Evolutionary conservation across 768 basidiomycete genomes (phyloP), one percentile per base, ranked within the genome.

Genomic region (Suillus discolor): DNA sequence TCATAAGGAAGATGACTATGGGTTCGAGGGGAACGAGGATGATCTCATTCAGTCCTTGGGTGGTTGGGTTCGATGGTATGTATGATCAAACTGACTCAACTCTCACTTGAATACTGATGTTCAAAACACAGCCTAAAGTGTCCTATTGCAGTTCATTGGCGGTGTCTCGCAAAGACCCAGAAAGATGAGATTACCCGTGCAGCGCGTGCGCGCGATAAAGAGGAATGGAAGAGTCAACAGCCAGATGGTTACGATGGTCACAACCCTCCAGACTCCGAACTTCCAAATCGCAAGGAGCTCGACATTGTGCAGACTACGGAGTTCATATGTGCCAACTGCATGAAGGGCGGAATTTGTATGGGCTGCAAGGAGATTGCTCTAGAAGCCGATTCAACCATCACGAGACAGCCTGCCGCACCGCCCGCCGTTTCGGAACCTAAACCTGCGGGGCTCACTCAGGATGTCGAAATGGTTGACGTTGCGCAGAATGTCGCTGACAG

Each of bases 1-100:
- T 57, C 80, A 76, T 61, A 84, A 77, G 72, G 81, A 83, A n/a
- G 84, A 83, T 63, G 82, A 85, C 41, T 82, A 83, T 49, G 89
- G 87, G 60, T 63, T 68, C 4, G 71, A 76, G 12, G 86, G 84
- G 23, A 82, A 86, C 38, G 88, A 89, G 51, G 78, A 82, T 44
- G 84, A 86, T 44, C 79, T 77, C 57, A 77, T 87, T 12, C 77
- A 67, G 15, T 73, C 75, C 8, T 77, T 90, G 55, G 93, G 93
- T 15, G 93, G 93, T 34, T 96, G 93, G 93, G 87, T 94, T 68
- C 84, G 87, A 78, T 96, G 93, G 92, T 92, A 73, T 64, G 92
- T 92, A 73, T 64, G 84, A 34, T 78, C 53, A 39, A 60, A n/a
- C n/a, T 44, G 0, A 39, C 20, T 44, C 6, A 51, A 38, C 53